phyloP scores from a whole-genome alignment of 164 flowering plant species.

The Chimonanthus praecox region DNA sequence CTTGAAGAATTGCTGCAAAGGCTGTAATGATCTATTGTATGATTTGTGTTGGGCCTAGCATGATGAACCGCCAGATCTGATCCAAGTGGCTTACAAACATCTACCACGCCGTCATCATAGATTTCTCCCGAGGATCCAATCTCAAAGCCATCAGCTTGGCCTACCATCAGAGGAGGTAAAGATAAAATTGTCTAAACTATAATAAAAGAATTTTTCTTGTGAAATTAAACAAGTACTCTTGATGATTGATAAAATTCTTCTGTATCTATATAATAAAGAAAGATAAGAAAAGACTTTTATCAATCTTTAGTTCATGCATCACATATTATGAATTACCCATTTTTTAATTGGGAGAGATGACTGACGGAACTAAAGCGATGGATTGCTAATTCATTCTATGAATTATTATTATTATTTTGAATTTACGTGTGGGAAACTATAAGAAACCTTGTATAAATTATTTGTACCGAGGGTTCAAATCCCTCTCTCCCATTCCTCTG shows the following conservation, averaged over 20 bases:
- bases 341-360: too few relatives aligned
- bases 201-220: neutral
- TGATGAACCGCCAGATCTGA: conserved; percentile 34
- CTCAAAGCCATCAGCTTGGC: conserved; percentile 43
- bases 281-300: too few relatives aligned
- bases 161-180: conserved; percentile 11
- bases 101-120: conserved; percentile 58
- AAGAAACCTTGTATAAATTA: neutral
- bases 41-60: conserved; percentile 32
- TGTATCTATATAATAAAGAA: neutral
- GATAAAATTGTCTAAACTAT: neutral
- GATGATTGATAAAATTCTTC: neutral
- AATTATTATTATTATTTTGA: too few relatives aligned
- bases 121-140: conserved; percentile 82
- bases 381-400: too few relatives aligned
- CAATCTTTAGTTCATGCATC: too few relatives aligned
- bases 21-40: conserved; percentile 33
- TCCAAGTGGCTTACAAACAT: conserved; percentile 38
- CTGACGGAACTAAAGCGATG: too few relatives aligned
- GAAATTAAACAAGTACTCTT: too few relatives aligned
- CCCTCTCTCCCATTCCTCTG: too few relatives aligned
- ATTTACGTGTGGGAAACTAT: neutral
- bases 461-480: neutral
- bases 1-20: conserved; percentile 97
- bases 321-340: too few relatives aligned